Percentiles rank a stretch among this genome's conserved stretches.
These are phyloP conservation scores for Talinum fruticosum DNA, from an alignment of 148 eudicot genomes.

Conservation along the genomic window DNA sequence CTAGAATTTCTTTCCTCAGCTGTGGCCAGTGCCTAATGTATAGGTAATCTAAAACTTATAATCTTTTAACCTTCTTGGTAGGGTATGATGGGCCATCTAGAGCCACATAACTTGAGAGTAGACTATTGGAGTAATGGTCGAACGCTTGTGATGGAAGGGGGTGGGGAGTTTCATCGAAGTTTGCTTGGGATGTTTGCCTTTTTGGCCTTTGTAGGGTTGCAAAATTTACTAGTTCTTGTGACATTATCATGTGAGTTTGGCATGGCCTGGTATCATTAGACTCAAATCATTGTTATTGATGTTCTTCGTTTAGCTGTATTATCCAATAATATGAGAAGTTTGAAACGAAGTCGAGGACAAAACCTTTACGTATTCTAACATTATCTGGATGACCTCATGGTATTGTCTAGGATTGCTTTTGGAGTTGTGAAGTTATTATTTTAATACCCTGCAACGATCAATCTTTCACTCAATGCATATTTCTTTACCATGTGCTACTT, in stretches of 20 bases:
- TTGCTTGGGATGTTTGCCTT: too few relatives aligned
- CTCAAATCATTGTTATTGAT: background rate
- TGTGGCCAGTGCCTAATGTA: too few relatives aligned
- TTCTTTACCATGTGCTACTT: background rate
- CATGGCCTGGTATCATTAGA: background rate
- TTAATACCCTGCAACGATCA: background rate
- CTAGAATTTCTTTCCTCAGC: too few relatives aligned
- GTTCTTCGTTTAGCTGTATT: background rate
- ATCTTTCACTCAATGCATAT: background rate
- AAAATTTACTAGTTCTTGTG: background rate
- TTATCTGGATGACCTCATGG: background rate
- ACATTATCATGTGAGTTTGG: background rate
- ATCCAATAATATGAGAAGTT: background rate
- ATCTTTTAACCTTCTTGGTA: too few relatives aligned
- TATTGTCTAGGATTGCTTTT: background rate
- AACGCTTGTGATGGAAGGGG: too few relatives aligned
- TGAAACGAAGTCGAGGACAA: too few relatives aligned
- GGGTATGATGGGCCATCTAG: too few relatives aligned
- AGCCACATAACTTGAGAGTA: too few relatives aligned
- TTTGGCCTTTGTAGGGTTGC: background rate
- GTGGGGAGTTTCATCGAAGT: background rate
- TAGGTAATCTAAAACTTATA: too few relatives aligned
- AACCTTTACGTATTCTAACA: background rate
- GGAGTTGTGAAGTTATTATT: background rate
- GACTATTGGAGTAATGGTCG: too few relatives aligned